Evolutionary conservation across 768 basidiomycete genomes (phyloP).

Genomic region (Rhizopogon sp.): DNA sequence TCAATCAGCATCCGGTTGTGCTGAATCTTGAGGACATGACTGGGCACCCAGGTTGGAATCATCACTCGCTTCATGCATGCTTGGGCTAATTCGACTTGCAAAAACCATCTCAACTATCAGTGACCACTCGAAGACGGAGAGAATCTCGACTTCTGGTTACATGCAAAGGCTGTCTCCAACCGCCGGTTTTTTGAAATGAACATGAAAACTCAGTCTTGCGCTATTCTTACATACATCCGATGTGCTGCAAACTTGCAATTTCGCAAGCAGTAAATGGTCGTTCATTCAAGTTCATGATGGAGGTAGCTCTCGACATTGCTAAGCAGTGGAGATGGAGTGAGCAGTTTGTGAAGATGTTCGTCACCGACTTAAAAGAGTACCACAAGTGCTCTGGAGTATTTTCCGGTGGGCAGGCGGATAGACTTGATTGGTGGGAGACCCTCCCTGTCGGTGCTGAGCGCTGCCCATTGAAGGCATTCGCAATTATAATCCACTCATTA

Average conservation of each 20-base stretch:
- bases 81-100: constrained; percentile 24
- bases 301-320: constrained; percentile 16
- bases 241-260: constrained; percentile 31
- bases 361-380: constrained; percentile 21
- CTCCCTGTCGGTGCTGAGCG: constrained; percentile 8
- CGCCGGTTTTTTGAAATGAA: constrained; percentile 27
- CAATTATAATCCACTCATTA: constrained; percentile 18
- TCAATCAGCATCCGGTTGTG: too few relatives aligned
- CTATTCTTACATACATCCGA: constrained; percentile 33
- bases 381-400: constrained; percentile 17
- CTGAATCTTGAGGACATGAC: too few relatives aligned
- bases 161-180: constrained; percentile 23
- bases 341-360: constrained; percentile 12
- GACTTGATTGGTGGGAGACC: constrained; percentile 21
- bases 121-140: constrained; percentile 7
- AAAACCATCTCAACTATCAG: constrained; percentile 10
- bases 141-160: constrained; percentile 18
- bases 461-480: constrained; percentile 12
- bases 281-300: constrained; percentile 7
- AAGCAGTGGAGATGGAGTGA: constrained; percentile 22
- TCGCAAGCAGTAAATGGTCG: constrained; percentile 13
- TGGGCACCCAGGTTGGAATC: not conserved
- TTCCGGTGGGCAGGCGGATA: constrained; percentile 15
- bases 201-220: constrained; percentile 25
- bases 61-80: constrained; percentile 33